phyloP scores from a whole-genome alignment of 169 alveolate species.

The Theileria parva region DNA sequence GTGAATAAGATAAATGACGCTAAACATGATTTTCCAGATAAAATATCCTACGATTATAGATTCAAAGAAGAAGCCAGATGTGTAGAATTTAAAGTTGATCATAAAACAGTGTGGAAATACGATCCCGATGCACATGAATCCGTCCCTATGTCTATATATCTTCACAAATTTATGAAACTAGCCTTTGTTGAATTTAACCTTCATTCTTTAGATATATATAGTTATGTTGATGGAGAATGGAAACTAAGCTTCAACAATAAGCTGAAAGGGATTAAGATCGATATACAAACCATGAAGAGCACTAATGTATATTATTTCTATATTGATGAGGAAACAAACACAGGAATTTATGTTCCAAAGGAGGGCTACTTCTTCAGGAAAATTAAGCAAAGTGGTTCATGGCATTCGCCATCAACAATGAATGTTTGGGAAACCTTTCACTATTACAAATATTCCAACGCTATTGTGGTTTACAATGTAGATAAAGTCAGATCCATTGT shows the following conservation, averaged over 20 bases:
- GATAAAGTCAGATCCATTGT: too few species aligned
- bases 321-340: too few species aligned
- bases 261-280: not conserved
- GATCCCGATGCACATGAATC: not conserved
- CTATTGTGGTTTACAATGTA: too few species aligned
- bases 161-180: not conserved
- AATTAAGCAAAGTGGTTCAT: too few species aligned
- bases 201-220: not conserved
- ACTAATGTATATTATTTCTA: too few species aligned
- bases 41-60: not conserved
- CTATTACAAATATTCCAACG: too few species aligned
- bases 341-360: too few species aligned
- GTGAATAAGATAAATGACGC: not conserved
- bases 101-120: conserved; percentile 7
- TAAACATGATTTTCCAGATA: not conserved
- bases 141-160: not conserved
- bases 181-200: not conserved
- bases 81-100: not conserved
- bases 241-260: not conserved
- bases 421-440: too few species aligned
- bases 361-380: too few species aligned
- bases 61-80: not conserved
- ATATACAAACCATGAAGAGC: not conserved
- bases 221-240: not conserved
- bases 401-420: too few species aligned